A percentile compares a stretch with the other conserved stretches of the same genome.
Evolutionary conservation across 306 rosid species (phyloP).

Genomic region (Hippophae tibetana): DNA sequence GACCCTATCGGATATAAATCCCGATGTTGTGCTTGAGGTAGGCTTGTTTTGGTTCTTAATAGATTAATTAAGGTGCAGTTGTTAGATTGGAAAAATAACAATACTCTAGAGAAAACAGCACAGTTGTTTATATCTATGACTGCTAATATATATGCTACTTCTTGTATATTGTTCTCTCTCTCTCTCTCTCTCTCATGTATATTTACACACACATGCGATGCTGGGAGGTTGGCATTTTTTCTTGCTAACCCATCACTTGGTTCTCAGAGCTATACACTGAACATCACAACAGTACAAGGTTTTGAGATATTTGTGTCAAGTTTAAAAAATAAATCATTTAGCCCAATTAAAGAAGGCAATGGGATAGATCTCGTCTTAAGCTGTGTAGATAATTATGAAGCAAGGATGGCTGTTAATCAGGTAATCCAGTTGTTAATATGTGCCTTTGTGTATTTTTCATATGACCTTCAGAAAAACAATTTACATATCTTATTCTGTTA

Average conservation of each 20-base stretch:
- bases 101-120: background rate
- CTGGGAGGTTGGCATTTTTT: background rate
- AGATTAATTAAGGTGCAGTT: too few species aligned
- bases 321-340: constrained; percentile 68
- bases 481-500: constrained; percentile 3
- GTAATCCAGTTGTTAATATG: constrained; percentile 19
- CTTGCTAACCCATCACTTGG: constrained; percentile 26
- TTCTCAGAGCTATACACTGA: constrained; percentile 74
- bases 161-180: too few species aligned
- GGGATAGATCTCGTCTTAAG: constrained; percentile 94
- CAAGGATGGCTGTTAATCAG: constrained; percentile 99
- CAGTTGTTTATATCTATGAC: background rate
- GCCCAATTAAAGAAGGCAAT: constrained; percentile 55
- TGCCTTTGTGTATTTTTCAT: background rate
- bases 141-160: background rate
- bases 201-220: too few species aligned
- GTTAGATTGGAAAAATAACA: too few species aligned
- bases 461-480: background rate
- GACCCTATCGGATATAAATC: constrained; percentile 89
- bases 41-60: constrained; percentile 4
- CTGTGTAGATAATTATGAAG: constrained; percentile 98
- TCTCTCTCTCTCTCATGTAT: too few species aligned
- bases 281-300: constrained; percentile 88
- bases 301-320: constrained; percentile 75
- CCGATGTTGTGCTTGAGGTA: constrained; percentile 91